These are phyloP conservation scores for Albatrellus ellisii DNA, from an alignment of 768 basidiomycete species.

Conservation along the genomic window DNA sequence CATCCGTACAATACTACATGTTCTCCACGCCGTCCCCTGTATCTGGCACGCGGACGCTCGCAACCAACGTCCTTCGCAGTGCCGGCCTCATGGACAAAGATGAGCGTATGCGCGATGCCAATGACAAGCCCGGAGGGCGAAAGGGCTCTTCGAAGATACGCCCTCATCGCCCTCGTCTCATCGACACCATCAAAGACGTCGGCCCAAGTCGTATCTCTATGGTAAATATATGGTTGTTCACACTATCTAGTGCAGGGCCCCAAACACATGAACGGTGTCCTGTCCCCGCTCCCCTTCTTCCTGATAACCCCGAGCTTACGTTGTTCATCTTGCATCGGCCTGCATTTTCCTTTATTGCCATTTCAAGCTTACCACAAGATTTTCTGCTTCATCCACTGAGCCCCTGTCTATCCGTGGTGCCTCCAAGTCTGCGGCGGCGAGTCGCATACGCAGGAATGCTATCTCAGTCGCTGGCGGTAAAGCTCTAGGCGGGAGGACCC, in stretches of 20 bases:
- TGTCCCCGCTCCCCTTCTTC: constrained; percentile 14
- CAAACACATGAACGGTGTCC: constrained; percentile 11
- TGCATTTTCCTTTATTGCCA: constrained; percentile 19
- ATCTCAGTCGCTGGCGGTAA: constrained; percentile 20
- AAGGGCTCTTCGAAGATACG: constrained; percentile 51
- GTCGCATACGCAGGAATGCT: constrained; percentile 50
- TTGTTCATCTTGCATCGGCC: constrained; percentile 25
- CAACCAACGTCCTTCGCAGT: constrained; percentile 45
- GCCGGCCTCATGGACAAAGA: constrained; percentile 73
- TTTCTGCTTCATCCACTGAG: constrained; percentile 25
- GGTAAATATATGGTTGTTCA: constrained; percentile 51
- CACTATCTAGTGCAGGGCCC: constrained; percentile 14
- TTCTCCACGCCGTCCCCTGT: constrained; percentile 50
- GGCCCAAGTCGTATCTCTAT: constrained; percentile 35
- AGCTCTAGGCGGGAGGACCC: constrained; percentile 13
- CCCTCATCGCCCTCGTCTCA: constrained; percentile 43
- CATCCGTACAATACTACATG: constrained; percentile 23
- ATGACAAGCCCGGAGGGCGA: constrained; percentile 59
- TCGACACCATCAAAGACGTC: constrained; percentile 43
- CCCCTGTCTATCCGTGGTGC: constrained; percentile 58
- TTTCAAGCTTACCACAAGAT: constrained; percentile 29
- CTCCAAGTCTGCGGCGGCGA: constrained; percentile 32
- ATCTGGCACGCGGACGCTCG: constrained; percentile 44
- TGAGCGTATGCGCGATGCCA: constrained; percentile 57
- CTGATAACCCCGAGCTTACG: constrained; percentile 26